Percentiles rank a stretch among this genome's conserved stretches.
Evolutionary conservation across 345 rosid genomes (phyloP).

Genomic region (Bruguiera sexangula): DNA sequence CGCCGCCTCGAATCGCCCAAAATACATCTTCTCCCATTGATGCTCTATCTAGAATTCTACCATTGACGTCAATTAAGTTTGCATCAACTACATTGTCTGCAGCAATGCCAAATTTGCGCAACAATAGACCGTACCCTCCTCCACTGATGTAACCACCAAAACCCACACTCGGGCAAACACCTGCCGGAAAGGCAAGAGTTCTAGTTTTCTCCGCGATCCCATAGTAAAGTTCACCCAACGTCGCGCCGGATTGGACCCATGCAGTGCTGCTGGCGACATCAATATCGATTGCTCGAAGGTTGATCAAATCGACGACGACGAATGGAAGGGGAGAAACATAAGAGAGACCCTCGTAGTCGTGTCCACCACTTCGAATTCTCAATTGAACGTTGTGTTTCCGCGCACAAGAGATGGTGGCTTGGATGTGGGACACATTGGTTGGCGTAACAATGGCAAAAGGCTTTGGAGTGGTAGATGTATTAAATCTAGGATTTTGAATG

Average conservation of each 20-base stretch:
- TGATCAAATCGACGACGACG: not conserved
- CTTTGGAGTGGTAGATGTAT: not conserved
- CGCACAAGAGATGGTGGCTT: not conserved
- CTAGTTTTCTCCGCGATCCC: not conserved
- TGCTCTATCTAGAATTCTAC: not conserved
- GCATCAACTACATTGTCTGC: conserved; percentile 2
- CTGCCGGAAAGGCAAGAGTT: conserved; percentile 6
- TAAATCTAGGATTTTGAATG: conserved; percentile 1
- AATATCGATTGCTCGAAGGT: not conserved
- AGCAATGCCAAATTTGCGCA: conserved; percentile 5
- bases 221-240: not conserved
- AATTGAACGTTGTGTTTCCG: conserved; percentile 3
- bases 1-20: conserved; percentile 11
- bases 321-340: not conserved
- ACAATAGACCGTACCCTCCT: not conserved
- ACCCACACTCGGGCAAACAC: conserved; percentile 9
- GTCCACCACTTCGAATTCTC: conserved; percentile 10
- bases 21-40: conserved; percentile 12
- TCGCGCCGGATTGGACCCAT: conserved; percentile 7
- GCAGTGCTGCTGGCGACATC: not conserved
- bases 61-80: not conserved
- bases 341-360: conserved; percentile 4
- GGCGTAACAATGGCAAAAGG: not conserved
- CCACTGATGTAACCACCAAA: conserved; percentile 7
- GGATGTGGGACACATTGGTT: not conserved